Evolutionary conservation across 129 eudicot genomes (phyloP).

Genomic region (Helichrysum umbraculigerum): DNA sequence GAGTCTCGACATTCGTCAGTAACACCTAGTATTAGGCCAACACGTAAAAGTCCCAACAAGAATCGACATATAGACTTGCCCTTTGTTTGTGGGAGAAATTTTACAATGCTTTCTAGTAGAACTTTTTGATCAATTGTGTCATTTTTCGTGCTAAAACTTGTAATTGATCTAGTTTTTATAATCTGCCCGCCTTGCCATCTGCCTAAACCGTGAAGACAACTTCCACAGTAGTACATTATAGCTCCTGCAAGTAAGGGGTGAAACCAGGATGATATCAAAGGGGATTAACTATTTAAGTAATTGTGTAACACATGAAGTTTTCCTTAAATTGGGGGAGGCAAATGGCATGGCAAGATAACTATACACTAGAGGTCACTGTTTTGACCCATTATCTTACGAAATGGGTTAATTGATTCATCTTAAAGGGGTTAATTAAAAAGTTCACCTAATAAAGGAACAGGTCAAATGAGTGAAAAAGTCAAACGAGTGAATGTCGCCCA

Average conservation of each 20-base stretch:
- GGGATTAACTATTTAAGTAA: not conserved
- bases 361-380: too few species aligned
- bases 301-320: not conserved
- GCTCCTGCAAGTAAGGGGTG: constrained; percentile 37
- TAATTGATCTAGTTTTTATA: constrained; percentile 49
- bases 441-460: not conserved
- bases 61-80: constrained; percentile 73
- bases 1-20: constrained; percentile 49
- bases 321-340: not conserved
- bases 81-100: constrained; percentile 69
- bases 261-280: not conserved
- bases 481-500: too few species aligned
- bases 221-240: constrained; percentile 61
- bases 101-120: constrained; percentile 56
- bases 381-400: too few species aligned
- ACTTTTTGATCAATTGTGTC: constrained; percentile 49
- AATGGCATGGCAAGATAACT: not conserved
- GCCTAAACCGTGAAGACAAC: constrained; percentile 70
- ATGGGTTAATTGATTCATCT: too few species aligned
- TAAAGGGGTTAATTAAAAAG: not conserved
- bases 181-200: constrained; percentile 65
- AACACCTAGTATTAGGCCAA: constrained; percentile 65
- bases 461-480: not conserved
- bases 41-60: constrained; percentile 71
- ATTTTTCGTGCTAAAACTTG: constrained; percentile 56